phyloP scores from a whole-genome alignment of 148 eudicot species.

The Polygonum aviculare region DNA sequence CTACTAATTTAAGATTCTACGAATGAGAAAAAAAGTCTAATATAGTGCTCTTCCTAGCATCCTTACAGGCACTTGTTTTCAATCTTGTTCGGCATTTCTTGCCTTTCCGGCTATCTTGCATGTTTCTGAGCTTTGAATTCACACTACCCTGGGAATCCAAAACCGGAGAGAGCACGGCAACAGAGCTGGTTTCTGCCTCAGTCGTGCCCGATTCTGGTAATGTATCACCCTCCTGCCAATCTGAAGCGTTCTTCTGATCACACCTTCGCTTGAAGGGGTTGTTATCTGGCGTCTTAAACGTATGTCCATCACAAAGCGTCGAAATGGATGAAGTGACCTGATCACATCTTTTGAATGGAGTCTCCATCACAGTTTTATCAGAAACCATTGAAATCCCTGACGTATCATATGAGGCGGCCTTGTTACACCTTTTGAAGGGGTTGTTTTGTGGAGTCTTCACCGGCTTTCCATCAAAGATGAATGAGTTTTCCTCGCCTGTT shows the following conservation, averaged over 20 bases:
- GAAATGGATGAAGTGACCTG: not conserved
- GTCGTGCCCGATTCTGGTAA: constrained; percentile 28
- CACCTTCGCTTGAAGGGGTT: constrained; percentile 48
- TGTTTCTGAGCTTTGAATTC: constrained; percentile 2
- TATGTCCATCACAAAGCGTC: not conserved
- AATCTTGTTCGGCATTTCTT: not conserved
- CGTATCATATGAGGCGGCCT: not conserved
- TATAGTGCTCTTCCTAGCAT: not conserved
- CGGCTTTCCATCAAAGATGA: not conserved
- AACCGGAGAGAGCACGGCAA: not conserved
- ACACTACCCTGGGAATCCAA: constrained; percentile 6
- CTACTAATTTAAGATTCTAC: not conserved
- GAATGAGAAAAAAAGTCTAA: not conserved
- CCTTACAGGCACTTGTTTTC: not conserved
- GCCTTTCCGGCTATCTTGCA: not conserved
- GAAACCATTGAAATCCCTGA: not conserved
- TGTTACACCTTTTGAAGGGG: not conserved
- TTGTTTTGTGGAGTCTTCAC: constrained; percentile 22
- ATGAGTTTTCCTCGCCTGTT: not conserved
- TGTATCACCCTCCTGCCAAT: constrained; percentile 13
- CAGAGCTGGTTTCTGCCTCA: constrained; percentile 21
- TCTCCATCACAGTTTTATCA: not conserved
- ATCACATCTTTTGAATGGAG: not conserved
- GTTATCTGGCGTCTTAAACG: constrained; percentile 14
- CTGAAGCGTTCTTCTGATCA: not conserved